These are phyloP conservation scores for Inosperma sp. DNA, from an alignment of 768 basidiomycete species.

Conservation along the genomic window DNA sequence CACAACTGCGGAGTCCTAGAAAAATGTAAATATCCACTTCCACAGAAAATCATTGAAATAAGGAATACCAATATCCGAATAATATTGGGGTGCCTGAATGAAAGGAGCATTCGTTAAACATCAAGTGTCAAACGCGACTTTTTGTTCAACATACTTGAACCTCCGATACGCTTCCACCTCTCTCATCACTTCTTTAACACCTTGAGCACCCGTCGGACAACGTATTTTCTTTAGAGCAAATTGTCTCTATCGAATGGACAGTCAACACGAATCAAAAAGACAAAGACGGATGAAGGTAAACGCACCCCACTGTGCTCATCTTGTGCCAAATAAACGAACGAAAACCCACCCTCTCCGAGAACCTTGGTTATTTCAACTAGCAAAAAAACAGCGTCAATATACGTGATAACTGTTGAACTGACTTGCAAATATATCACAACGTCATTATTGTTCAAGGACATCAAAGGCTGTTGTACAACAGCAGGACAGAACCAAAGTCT, in stretches of 20 bases:
- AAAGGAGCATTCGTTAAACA: background rate
- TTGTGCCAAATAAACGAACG: conserved; percentile 84
- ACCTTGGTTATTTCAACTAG: conserved; percentile 89
- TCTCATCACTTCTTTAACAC: conserved; percentile 83
- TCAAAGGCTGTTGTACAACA: background rate
- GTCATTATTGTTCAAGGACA: too few relatives aligned
- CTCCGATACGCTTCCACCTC: conserved; percentile 92
- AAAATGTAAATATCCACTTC: background rate
- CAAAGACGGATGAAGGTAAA: conserved; percentile 9
- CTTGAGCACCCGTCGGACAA: conserved; percentile 83
- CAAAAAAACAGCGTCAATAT: background rate
- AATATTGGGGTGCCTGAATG: conserved; percentile 84
- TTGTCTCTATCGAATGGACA: conserved; percentile 57
- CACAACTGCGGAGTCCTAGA: conserved; percentile 86
- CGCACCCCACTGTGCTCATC: conserved; percentile 81
- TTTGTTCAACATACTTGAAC: conserved; percentile 64
- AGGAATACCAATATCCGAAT: conserved; percentile 79
- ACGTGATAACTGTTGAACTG: too few relatives aligned
- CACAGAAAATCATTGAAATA: background rate
- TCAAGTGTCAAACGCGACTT: background rate
- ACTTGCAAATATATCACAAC: too few relatives aligned
- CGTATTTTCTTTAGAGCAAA: conserved; percentile 98
- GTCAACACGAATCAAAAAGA: background rate
- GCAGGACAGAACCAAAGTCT: background rate
- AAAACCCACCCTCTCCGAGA: conserved; percentile 94